These are phyloP conservation scores for Dioscorea dumetorum DNA, from an alignment of 106 monocot species.

Conservation along the genomic window DNA sequence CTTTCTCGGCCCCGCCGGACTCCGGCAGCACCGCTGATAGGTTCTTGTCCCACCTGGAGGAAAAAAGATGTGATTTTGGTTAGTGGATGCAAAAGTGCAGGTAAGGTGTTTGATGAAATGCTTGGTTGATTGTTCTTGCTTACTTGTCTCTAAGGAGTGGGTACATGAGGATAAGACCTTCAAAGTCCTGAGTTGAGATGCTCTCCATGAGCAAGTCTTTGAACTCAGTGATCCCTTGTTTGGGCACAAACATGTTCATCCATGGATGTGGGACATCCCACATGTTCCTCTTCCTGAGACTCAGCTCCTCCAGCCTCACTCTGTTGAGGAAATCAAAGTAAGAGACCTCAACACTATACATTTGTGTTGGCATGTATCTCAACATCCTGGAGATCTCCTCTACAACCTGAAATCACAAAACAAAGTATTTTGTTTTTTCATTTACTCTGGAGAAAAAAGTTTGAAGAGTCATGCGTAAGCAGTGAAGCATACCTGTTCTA, in stretches of 20 bases:
- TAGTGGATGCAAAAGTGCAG: not conserved
- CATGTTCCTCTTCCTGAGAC: constrained; percentile 34
- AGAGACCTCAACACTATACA: constrained; percentile 54
- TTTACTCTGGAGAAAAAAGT: not conserved
- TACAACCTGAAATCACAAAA: constrained; percentile 27
- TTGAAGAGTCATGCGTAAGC: not conserved
- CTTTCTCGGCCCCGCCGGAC: constrained; percentile 13
- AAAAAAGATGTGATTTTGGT: not conserved
- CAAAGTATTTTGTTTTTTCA: not conserved
- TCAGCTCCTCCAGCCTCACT: constrained; percentile 61
- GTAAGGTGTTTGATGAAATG: not conserved
- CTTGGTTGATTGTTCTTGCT: not conserved
- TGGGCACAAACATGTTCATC: constrained; percentile 83
- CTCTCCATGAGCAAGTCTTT: constrained; percentile 49
- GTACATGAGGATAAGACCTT: constrained; percentile 67
- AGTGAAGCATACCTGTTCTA: constrained; percentile 25
- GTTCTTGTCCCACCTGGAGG: constrained; percentile 66
- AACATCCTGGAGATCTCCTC: constrained; percentile 21
- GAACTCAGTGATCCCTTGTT: constrained; percentile 41
- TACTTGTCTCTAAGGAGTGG: constrained; percentile 80
- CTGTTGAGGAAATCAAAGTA: constrained; percentile 81
- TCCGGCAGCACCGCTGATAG: constrained; percentile 66
- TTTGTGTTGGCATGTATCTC: constrained; percentile 27
- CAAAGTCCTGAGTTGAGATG: constrained; percentile 43
- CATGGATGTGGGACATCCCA: constrained; percentile 96